phyloP scores from a whole-genome alignment of 495 filamentous ascomycete genomes.

The Aspergillus biplanus region DNA sequence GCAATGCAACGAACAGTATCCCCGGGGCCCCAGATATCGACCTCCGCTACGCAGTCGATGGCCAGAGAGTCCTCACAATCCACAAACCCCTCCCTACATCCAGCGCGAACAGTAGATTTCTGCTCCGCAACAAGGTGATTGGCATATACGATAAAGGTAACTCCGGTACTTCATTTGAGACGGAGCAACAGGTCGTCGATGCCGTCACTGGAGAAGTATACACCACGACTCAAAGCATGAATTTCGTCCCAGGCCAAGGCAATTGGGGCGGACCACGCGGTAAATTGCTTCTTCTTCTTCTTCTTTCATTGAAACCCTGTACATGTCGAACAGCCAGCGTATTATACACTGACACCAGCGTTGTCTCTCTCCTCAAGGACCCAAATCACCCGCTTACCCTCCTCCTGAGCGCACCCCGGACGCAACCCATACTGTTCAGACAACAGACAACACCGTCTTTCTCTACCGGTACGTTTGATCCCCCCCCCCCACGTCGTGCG shows the following conservation, averaged over 20 bases:
- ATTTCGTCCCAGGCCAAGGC: slow-evolving; percentile 82
- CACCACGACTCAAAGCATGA: slow-evolving; percentile 64
- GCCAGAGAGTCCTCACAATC: slow-evolving; percentile 78
- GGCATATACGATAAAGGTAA: slow-evolving; percentile 93
- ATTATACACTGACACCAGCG: too few relatives aligned
- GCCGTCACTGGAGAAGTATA: slow-evolving; percentile 70
- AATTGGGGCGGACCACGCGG: slow-evolving; percentile 90
- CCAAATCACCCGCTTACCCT: slow-evolving; percentile 73
- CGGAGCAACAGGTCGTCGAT: slow-evolving; percentile 77
- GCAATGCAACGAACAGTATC: slow-evolving; percentile 59
- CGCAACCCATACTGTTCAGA: slow-evolving; percentile 69
- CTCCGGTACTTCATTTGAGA: slow-evolving; percentile 78
- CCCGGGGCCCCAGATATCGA: slow-evolving; percentile 79
- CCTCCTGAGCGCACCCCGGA: slow-evolving; percentile 74
- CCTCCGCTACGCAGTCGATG: slow-evolving; percentile 73
- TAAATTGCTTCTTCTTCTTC: slow-evolving; percentile 17
- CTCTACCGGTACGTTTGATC: slow-evolving; percentile 58
- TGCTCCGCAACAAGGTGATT: slow-evolving; percentile 75
- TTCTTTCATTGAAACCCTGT: too few relatives aligned
- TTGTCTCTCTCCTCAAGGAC: too few relatives aligned
- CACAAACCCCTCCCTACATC: slow-evolving; percentile 75
- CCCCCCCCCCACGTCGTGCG: too few relatives aligned
- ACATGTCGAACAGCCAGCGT: too few relatives aligned
- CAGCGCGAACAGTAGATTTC: slow-evolving; percentile 71
- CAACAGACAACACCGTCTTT: slow-evolving; percentile 67